Conservation (phyloP, 495 filamentous ascomycete species). For the Chaetomium tenue region DNA sequence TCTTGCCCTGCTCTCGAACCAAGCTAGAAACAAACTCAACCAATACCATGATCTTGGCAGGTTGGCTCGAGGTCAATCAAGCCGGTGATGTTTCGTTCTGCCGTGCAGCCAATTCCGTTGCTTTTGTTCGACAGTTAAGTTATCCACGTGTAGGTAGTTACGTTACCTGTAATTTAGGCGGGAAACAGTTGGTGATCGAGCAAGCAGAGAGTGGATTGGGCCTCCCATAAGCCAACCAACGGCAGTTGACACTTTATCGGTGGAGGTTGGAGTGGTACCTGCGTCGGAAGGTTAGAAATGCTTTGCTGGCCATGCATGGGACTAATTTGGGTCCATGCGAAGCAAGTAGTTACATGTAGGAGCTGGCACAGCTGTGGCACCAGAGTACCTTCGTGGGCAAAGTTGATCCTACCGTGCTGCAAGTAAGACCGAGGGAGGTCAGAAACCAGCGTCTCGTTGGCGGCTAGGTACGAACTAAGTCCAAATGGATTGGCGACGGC, state of each 20-base stretch:
- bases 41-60: neutral
- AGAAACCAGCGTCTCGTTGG: too few species aligned
- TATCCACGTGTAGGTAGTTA: too few species aligned
- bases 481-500: too few species aligned
- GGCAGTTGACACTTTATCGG: too few species aligned
- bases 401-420: too few species aligned
- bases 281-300: neutral
- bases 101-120: neutral
- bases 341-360: neutral
- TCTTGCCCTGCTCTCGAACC: conserved; percentile 22
- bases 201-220: neutral
- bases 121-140: neutral
- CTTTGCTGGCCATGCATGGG: neutral
- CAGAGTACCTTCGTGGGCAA: too few species aligned
- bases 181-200: neutral
- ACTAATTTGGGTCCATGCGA: neutral
- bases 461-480: too few species aligned
- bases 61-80: too few species aligned
- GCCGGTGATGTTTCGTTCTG: neutral
- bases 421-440: too few species aligned
- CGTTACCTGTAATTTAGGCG: too few species aligned
- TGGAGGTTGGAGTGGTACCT: neutral
- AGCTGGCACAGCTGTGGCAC: too few species aligned
- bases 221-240: neutral
- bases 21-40: neutral